phyloP scores from a whole-genome alignment of 441 rosid genomes.

The Bocquillonia castaneifolia region DNA sequence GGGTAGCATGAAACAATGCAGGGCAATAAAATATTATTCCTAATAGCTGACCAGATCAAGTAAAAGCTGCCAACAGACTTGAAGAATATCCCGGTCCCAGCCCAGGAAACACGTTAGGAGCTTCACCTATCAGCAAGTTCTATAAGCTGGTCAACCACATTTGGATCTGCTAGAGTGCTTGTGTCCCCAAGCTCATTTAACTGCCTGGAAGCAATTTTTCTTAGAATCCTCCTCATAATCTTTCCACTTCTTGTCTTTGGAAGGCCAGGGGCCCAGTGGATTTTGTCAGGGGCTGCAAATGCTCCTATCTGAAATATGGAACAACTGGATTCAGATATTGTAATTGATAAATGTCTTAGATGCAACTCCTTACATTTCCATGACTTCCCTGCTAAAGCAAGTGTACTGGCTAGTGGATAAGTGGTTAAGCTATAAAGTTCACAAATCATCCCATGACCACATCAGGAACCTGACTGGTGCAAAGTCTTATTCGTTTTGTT shows the following conservation, averaged over 20 bases:
- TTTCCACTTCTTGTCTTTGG: slow-evolving; percentile 96
- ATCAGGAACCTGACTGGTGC: too few relatives aligned
- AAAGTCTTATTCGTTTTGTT: too few relatives aligned
- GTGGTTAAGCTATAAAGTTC: not conserved
- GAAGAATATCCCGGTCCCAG: not conserved
- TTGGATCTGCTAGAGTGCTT: slow-evolving; percentile 90
- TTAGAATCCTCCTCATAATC: slow-evolving; percentile 89
- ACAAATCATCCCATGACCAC: too few relatives aligned
- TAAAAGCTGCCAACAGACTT: slow-evolving; percentile 4
- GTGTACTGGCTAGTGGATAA: not conserved
- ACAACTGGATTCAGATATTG: slow-evolving; percentile 1
- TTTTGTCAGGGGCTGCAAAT: slow-evolving; percentile 87
- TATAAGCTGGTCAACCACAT: slow-evolving; percentile 70
- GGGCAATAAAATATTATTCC: not conserved
- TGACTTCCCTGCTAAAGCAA: not conserved
- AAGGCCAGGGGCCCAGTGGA: slow-evolving; percentile 92
- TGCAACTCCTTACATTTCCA: not conserved
- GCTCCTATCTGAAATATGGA: slow-evolving; percentile 68
- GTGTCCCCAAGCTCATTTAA: slow-evolving; percentile 87
- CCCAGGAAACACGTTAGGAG: not conserved
- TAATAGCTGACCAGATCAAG: not conserved
- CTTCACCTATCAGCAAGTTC: slow-evolving; percentile 52
- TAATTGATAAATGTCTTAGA: not conserved
- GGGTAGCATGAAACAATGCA: slow-evolving; percentile 1
- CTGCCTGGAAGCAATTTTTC: slow-evolving; percentile 88